Percentiles rank a stretch among this genome's conserved stretches.
phyloP scores from a whole-genome alignment of 2,329 filamentous ascomycete species.

The Penicillium brasilianum region DNA sequence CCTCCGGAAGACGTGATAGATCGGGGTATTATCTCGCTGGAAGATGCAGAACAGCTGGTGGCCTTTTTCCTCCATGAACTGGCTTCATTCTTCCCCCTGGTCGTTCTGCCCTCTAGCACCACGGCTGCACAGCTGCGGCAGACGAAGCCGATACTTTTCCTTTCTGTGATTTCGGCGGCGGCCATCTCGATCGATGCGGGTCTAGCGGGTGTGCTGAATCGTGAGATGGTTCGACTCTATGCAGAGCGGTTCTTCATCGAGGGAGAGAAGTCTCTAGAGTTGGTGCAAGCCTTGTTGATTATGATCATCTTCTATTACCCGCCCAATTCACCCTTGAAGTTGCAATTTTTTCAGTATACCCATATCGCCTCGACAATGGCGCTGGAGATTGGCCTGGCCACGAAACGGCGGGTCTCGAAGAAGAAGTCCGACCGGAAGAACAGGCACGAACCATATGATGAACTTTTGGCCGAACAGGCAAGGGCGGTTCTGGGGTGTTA shows the following conservation, averaged over 20 bases:
- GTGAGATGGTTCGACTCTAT: constrained; percentile 56
- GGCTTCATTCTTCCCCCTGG: constrained; percentile 37
- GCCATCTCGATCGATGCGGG: constrained; percentile 59
- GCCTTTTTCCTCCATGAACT: constrained; percentile 40
- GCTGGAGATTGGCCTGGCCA: constrained; percentile 49
- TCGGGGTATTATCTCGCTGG: constrained; percentile 39
- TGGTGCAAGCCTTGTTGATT: constrained; percentile 57
- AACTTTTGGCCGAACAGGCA: constrained; percentile 42
- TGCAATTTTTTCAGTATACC: constrained; percentile 59
- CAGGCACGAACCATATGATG: constrained; percentile 28
- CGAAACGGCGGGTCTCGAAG: constrained; percentile 35
- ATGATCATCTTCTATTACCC: constrained; percentile 58
- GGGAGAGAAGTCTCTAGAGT: constrained; percentile 57
- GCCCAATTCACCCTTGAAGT: constrained; percentile 52
- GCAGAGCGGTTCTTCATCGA: constrained; percentile 55
- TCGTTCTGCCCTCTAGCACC: constrained; percentile 36
- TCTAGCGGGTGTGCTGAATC: constrained; percentile 52
- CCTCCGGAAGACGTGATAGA: constrained; percentile 38
- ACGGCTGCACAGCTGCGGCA: constrained; percentile 39
- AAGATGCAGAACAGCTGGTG: constrained; percentile 39
- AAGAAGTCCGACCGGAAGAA: constrained; percentile 26
- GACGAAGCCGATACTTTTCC: constrained; percentile 68
- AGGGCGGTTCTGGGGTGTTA: constrained; percentile 42
- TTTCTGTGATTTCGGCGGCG: constrained; percentile 71
- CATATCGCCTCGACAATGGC: constrained; percentile 60